phyloP scores from a whole-genome alignment of 2,329 filamentous ascomycete genomes.

The Neofusicoccum sp. region DNA sequence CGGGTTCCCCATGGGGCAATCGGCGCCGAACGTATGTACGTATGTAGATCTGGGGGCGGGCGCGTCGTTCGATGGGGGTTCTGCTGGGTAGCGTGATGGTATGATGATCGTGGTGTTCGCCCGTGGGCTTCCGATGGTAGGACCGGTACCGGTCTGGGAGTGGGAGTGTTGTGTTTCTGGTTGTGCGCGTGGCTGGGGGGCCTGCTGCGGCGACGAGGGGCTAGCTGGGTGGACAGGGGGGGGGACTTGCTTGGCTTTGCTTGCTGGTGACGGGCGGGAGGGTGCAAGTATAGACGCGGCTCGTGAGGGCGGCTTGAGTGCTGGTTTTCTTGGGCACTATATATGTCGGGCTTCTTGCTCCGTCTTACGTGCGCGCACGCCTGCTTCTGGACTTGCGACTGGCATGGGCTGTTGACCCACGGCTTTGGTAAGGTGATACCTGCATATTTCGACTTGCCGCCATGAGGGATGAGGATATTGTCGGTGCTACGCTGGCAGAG shows the following conservation, averaged over 20 bases:
- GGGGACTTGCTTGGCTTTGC: background rate
- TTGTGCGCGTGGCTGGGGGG: too few species aligned
- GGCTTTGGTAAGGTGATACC: background rate
- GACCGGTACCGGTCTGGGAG: too few species aligned
- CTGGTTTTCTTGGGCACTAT: background rate
- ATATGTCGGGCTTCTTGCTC: background rate
- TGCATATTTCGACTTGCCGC: background rate
- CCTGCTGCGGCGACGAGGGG: too few species aligned
- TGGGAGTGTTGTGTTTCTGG: too few species aligned
- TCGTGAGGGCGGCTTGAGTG: background rate
- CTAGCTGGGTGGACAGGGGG: too few species aligned
- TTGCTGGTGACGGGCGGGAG: background rate
- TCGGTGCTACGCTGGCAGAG: conserved; percentile 30
- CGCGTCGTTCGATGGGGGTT: background rate
- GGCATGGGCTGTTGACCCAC: background rate
- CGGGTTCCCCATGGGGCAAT: background rate
- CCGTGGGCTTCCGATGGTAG: background rate
- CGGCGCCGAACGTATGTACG: conserved; percentile 1
- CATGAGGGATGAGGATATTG: conserved; percentile 57
- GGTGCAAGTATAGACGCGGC: background rate
- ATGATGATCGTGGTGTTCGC: too few species aligned
- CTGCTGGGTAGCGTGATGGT: conserved; percentile 8
- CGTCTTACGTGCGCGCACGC: background rate
- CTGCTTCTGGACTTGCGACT: background rate
- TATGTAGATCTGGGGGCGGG: too few species aligned